Percentiles rank a stretch among this genome's conserved stretches.
These are phyloP conservation scores for Wallacemonas sp. DNA, from an alignment of 208 protist genomes.

Conservation along the genomic window DNA sequence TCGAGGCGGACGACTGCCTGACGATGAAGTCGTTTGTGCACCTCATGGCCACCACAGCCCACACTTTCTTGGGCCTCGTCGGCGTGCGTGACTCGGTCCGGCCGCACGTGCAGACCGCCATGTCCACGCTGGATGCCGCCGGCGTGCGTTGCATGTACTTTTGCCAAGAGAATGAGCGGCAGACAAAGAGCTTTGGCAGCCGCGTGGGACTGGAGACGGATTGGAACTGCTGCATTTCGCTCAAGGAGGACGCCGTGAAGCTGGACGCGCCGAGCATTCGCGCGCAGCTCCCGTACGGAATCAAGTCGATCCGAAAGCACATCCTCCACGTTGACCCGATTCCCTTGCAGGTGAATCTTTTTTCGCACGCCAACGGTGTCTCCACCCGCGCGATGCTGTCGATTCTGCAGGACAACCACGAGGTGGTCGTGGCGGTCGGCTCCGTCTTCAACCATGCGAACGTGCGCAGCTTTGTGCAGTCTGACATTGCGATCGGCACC, in stretches of 20 bases:
- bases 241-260: slow-evolving; percentile 83
- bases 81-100: slow-evolving; percentile 88
- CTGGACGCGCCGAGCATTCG: slow-evolving; percentile 88
- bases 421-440: slow-evolving; percentile 92
- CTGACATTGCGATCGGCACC: slow-evolving; percentile 89
- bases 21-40: slow-evolving; percentile 54
- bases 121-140: slow-evolving; percentile 79
- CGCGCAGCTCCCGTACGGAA: slow-evolving; percentile 93
- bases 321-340: slow-evolving; percentile 93
- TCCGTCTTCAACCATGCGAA: slow-evolving; percentile 93
- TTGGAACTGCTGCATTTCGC: slow-evolving; percentile 96
- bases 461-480: slow-evolving; percentile 90
- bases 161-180: slow-evolving; percentile 74
- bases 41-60: slow-evolving; percentile 68
- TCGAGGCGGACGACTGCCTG: slow-evolving; percentile 64
- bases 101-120: slow-evolving; percentile 72
- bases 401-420: slow-evolving; percentile 94
- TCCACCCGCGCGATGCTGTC: slow-evolving; percentile 91
- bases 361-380: slow-evolving; percentile 88
- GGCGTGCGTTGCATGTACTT: slow-evolving; percentile 96
- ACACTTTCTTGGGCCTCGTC: slow-evolving; percentile 91
- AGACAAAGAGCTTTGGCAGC: slow-evolving; percentile 91
- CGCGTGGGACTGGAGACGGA: slow-evolving; percentile 93
- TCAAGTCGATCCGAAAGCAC: slow-evolving; percentile 92
- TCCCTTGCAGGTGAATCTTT: slow-evolving; percentile 95